Percentiles rank a stretch among this genome's conserved stretches.
These are phyloP conservation scores for Yamadazyma nakazawae DNA, from an alignment of 805 yeast species.

Conservation along the genomic window DNA sequence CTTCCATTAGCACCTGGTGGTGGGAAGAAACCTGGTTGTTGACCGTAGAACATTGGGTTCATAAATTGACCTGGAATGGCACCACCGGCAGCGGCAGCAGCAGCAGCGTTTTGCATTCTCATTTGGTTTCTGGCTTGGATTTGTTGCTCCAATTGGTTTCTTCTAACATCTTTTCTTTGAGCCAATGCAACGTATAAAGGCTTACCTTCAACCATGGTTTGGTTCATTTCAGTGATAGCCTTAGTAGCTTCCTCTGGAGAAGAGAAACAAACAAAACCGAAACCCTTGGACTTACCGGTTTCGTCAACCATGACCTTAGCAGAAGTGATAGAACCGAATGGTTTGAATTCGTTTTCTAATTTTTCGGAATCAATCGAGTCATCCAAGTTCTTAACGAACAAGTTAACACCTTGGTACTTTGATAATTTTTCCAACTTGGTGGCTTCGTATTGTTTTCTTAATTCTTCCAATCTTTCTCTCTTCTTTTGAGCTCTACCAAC, in stretches of 20 bases:
- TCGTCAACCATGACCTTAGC: slow-evolving; percentile 96
- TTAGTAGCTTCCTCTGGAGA: slow-evolving; percentile 98
- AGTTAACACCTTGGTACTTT: slow-evolving; percentile 96
- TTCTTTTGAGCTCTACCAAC: slow-evolving; percentile 99
- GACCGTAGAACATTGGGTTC: slow-evolving; percentile 82
- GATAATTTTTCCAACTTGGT: slow-evolving; percentile 86
- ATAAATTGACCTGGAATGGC: slow-evolving; percentile 86
- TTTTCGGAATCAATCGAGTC: slow-evolving; percentile 89
- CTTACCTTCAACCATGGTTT: slow-evolving; percentile 89
- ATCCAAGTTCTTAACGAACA: slow-evolving; percentile 94
- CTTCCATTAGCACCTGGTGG: slow-evolving; percentile 66
- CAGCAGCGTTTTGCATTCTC: slow-evolving; percentile 96
- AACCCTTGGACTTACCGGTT: slow-evolving; percentile 92
- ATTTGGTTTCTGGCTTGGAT: slow-evolving; percentile 97
- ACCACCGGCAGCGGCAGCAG: slow-evolving; percentile 67
- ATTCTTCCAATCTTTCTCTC: slow-evolving; percentile 94
- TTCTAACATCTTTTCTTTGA: slow-evolving; percentile 97
- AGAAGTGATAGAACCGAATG: slow-evolving; percentile 92
- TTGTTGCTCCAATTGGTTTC: slow-evolving; percentile 95
- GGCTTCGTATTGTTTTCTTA: slow-evolving; percentile 90
- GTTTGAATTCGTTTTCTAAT: slow-evolving; percentile 86
- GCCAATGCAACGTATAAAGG: slow-evolving; percentile 98
- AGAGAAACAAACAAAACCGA: slow-evolving; percentile 97
- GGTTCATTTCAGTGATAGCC: slow-evolving; percentile 98
- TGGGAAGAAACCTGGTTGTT: slow-evolving; percentile 80